Evolutionary conservation across 345 rosid species (phyloP).

Genomic region (Eucalyptus caleyi): DNA sequence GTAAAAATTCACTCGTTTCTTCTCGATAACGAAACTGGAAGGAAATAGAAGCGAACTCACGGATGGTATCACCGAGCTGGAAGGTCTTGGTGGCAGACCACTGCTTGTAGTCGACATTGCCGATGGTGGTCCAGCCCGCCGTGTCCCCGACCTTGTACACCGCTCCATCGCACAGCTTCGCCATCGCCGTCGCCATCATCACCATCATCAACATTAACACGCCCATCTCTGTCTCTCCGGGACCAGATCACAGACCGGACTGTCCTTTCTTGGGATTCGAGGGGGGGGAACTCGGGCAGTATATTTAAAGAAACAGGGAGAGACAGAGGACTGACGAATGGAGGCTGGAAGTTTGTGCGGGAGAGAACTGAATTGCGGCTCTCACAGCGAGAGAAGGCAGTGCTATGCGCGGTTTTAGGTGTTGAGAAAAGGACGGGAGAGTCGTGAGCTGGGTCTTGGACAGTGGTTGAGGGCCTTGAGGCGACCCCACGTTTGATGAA

Average conservation of each 20-base stretch:
- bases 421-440: neutral
- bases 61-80: conserved; percentile 54
- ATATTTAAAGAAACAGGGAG: neutral
- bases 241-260: neutral
- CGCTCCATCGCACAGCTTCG: conserved; percentile 21
- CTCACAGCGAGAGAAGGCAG: neutral
- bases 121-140: conserved; percentile 92
- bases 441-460: neutral
- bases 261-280: neutral
- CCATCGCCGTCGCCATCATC: conserved; percentile 2
- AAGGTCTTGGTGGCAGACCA: conserved; percentile 80
- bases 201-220: neutral
- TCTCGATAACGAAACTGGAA: no score
- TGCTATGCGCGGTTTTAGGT: neutral
- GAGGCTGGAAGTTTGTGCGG: neutral
- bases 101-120: conserved; percentile 67
- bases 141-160: conserved; percentile 79
- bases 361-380: neutral
- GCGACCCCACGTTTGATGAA: neutral
- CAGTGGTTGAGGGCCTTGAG: neutral
- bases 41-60: conserved; percentile 21
- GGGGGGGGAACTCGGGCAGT: neutral
- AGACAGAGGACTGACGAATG: neutral
- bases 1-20: no score
- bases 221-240: neutral